phyloP scores from a whole-genome alignment of 2,329 filamentous ascomycete genomes.

The Xylaria sp. region DNA sequence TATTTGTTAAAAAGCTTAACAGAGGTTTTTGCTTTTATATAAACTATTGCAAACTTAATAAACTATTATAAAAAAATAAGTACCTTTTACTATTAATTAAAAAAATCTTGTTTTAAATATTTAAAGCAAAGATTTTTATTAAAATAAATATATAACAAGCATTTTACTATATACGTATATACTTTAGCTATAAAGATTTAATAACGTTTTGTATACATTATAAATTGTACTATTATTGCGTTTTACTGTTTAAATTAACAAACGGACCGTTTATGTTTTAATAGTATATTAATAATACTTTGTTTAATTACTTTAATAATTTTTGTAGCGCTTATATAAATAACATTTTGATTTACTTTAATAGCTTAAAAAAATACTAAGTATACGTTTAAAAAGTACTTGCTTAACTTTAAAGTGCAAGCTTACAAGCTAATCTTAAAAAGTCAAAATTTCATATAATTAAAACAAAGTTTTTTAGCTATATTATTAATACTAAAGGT shows the following conservation, averaged over 20 bases:
- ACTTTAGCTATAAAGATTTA: too few species aligned
- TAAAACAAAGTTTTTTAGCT: not conserved
- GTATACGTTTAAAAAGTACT: not conserved
- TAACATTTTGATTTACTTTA: constrained; percentile 1
- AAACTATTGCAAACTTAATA: too few species aligned
- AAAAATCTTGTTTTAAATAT: not conserved
- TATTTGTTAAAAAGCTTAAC: not conserved
- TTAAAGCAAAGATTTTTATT: too few species aligned
- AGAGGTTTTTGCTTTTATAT: not conserved
- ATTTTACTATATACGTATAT: too few species aligned
- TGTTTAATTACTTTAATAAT: not conserved
- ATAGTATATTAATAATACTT: not conserved
- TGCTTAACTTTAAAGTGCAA: not conserved
- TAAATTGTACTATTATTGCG: too few species aligned
- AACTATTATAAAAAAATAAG: not conserved
- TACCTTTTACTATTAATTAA: not conserved
- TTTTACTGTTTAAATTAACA: not conserved
- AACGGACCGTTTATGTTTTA: not conserved
- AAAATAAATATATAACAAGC: too few species aligned
- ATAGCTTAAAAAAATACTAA: too few species aligned
- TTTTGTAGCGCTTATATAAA: not conserved
- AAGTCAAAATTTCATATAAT: not conserved
- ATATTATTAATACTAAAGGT: too few species aligned
- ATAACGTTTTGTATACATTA: too few species aligned
- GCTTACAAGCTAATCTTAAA: not conserved